These are phyloP conservation scores for Coemansia erecta DNA, from an alignment of 192 early-diverging fungal species.

Conservation along the genomic window DNA sequence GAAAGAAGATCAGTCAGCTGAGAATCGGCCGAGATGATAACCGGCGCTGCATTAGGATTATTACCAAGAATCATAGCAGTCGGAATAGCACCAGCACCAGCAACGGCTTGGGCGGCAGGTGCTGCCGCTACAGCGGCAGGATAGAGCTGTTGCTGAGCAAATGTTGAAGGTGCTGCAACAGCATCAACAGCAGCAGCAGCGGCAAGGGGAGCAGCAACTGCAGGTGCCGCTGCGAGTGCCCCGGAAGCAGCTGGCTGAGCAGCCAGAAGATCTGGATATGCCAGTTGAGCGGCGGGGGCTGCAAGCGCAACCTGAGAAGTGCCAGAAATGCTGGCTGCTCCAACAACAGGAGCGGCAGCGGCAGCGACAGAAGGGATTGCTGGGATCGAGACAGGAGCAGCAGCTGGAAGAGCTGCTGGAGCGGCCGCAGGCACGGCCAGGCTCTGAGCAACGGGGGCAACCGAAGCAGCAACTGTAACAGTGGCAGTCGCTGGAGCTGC, in stretches of 20 bases:
- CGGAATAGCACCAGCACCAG: slow-evolving; percentile 4
- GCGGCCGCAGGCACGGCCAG: background rate
- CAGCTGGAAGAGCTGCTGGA: slow-evolving; percentile 2
- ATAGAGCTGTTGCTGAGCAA: slow-evolving; percentile 36
- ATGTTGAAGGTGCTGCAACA: background rate
- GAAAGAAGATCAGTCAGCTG: slow-evolving; percentile 13
- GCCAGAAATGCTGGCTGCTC: background rate
- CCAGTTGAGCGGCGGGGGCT: slow-evolving; percentile 1
- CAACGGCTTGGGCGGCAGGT: slow-evolving; percentile 6
- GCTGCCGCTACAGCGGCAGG: slow-evolving; percentile 19
- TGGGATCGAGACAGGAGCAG: background rate
- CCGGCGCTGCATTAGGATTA: slow-evolving; percentile 4
- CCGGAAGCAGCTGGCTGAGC: slow-evolving; percentile 17
- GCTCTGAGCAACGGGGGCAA: background rate
- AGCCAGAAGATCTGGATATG: slow-evolving; percentile 15
- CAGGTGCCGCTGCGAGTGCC: slow-evolving; percentile 5
- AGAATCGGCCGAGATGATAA: slow-evolving; percentile 5
- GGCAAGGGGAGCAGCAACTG: background rate
- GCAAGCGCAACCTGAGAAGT: slow-evolving; percentile 8
- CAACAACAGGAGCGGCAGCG: slow-evolving; percentile 3
- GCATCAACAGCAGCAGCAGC: slow-evolving; percentile 15
- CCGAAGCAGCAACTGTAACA: background rate
- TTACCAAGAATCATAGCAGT: slow-evolving; percentile 5
- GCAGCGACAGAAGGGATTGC: slow-evolving; percentile 4
- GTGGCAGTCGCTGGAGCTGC: background rate